Percentiles rank a stretch among this genome's conserved stretches.
phyloP scores from a whole-genome alignment of 805 yeast genomes.

The Yueomyces sp. region DNA sequence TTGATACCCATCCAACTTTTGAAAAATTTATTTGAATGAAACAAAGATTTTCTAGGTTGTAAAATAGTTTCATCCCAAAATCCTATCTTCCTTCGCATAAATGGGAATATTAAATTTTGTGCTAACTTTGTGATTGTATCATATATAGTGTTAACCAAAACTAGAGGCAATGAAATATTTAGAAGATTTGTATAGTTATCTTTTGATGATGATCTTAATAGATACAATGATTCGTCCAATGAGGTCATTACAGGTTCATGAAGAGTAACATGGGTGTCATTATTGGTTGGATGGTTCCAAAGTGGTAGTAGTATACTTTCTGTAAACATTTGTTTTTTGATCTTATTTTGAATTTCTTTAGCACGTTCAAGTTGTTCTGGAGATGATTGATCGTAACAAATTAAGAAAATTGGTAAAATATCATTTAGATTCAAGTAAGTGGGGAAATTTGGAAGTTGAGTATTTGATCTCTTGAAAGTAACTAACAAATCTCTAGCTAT shows the following conservation, averaged over 20 bases:
- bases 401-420: slow-evolving; percentile 40
- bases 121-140: slow-evolving; percentile 13
- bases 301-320: slow-evolving; percentile 21
- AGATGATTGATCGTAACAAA: slow-evolving; percentile 33
- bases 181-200: slow-evolving; percentile 5
- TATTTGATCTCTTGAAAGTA: slow-evolving; percentile 33
- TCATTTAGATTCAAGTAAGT: slow-evolving; percentile 52
- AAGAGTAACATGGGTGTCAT: slow-evolving; percentile 3
- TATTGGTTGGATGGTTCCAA: slow-evolving; percentile 9
- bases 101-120: slow-evolving; percentile 39
- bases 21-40: slow-evolving; percentile 55
- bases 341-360: slow-evolving; percentile 25
- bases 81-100: slow-evolving; percentile 71
- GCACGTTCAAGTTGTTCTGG: slow-evolving; percentile 33
- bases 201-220: slow-evolving; percentile 8
- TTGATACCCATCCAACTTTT: slow-evolving; percentile 23
- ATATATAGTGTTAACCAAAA: slow-evolving; percentile 13
- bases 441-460: slow-evolving; percentile 33
- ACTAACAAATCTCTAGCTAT: slow-evolving; percentile 46
- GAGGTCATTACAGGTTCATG: slow-evolving; percentile 23
- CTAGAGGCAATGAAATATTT: slow-evolving; percentile 7
- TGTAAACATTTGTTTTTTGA: slow-evolving; percentile 30
- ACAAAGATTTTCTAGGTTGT: slow-evolving; percentile 58
- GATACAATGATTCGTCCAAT: slow-evolving; percentile 6
- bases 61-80: slow-evolving; percentile 77